Conservation (phyloP, 2,329 filamentous ascomycete species). For the Hypomyces rosellus region DNA sequence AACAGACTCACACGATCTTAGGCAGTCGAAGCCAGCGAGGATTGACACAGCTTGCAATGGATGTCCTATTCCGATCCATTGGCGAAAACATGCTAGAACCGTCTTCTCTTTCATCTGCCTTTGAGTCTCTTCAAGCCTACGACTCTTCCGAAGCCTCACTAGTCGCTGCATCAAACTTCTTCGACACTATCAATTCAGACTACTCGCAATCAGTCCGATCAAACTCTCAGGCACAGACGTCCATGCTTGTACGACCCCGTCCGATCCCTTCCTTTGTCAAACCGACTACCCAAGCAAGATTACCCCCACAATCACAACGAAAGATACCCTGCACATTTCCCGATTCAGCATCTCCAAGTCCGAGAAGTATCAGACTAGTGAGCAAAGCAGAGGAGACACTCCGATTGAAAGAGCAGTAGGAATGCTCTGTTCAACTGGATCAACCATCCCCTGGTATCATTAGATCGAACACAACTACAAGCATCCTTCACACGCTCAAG, state of each 20-base stretch:
- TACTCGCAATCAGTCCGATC: conserved; percentile 47
- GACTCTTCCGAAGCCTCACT: conserved; percentile 79
- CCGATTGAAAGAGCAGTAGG: conserved; percentile 24
- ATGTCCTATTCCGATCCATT: conserved; percentile 81
- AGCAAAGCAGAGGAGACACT: conserved; percentile 20
- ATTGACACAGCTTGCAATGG: conserved; percentile 83
- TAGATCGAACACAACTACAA: conserved; percentile 17
- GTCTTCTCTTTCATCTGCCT: conserved; percentile 50
- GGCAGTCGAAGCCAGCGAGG: conserved; percentile 82
- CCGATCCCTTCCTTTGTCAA: conserved; percentile 29
- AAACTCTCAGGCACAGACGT: conserved; percentile 61
- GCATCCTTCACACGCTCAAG: conserved; percentile 26
- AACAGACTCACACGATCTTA: conserved; percentile 88
- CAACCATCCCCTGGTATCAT: conserved; percentile 13
- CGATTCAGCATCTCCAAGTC: conserved; percentile 24
- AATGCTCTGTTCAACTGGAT: conserved; percentile 17
- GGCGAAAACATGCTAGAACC: conserved; percentile 63
- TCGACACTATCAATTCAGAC: conserved; percentile 74
- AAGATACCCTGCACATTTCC: conserved; percentile 26
- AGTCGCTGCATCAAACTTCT: conserved; percentile 65
- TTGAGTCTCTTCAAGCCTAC: conserved; percentile 67
- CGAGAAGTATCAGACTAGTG: conserved; percentile 42
- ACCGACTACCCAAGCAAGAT: conserved; percentile 15
- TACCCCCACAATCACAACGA: not conserved
- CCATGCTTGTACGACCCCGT: conserved; percentile 55